Conservation (phyloP, 106 monocot genomes). For the Xerophyta viscosa region DNA sequence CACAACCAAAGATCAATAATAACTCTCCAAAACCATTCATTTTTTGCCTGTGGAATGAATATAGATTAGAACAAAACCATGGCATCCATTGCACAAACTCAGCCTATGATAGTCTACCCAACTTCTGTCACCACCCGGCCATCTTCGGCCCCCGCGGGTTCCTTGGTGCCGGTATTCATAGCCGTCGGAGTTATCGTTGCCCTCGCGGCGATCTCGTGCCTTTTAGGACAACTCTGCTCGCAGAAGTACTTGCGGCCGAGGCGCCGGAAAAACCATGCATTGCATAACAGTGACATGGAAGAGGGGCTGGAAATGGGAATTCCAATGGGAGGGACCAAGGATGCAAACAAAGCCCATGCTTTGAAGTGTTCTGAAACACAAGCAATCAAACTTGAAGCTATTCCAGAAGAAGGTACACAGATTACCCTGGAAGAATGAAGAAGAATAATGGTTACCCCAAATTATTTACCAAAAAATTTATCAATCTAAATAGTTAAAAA, state of each 20-base stretch:
- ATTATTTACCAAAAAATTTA: no score
- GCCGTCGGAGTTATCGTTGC: neutral
- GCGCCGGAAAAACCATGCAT: constrained; percentile 1
- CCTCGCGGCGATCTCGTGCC: neutral
- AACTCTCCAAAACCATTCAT: no score
- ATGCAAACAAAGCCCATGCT: no score
- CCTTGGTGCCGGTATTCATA: neutral
- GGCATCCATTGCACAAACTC: neutral
- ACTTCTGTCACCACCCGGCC: neutral
- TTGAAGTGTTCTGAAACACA: no score
- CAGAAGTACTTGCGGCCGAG: neutral
- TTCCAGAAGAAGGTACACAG: no score
- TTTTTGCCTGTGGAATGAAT: no score
- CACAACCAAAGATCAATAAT: no score
- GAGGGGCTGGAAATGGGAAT: neutral
- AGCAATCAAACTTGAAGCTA: no score
- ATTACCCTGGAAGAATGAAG: neutral
- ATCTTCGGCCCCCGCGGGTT: neutral
- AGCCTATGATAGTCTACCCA: constrained; percentile 2
- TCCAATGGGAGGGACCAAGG: neutral
- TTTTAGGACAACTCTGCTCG: neutral
- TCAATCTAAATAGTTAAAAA: no score
- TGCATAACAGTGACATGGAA: neutral
- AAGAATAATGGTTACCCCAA: no score
- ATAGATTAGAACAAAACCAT: no score